Conservation (phyloP, 192 early-diverging fungal genomes). For the Rhizoclosmatium globosum region DNA sequence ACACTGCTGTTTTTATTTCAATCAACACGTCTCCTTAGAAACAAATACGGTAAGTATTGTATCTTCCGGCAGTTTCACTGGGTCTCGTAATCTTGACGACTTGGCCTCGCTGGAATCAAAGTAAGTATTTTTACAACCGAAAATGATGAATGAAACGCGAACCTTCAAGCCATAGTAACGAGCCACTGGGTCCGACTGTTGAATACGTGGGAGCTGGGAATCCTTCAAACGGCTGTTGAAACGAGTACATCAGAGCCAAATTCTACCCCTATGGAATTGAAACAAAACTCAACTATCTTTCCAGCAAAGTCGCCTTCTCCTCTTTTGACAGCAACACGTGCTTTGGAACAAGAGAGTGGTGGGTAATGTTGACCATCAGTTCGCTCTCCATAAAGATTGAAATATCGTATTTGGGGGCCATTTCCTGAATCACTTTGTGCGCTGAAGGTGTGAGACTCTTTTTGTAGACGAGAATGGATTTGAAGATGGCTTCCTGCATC, state of each 20-base stretch:
- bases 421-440: constrained; percentile 78
- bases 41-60: constrained; percentile 96
- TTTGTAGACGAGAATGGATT: constrained; percentile 88
- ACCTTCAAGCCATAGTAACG: constrained; percentile 91
- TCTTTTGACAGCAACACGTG: constrained; percentile 86
- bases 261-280: neutral
- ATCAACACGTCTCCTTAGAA: constrained; percentile 60
- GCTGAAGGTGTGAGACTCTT: constrained; percentile 85
- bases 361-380: constrained; percentile 96
- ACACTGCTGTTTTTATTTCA: no score
- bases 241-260: neutral
- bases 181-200: constrained; percentile 88
- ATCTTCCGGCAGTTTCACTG: constrained; percentile 91
- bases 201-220: constrained; percentile 93
- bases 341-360: constrained; percentile 94
- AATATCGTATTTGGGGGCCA: constrained; percentile 75
- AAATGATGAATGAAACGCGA: constrained; percentile 44
- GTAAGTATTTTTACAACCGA: neutral
- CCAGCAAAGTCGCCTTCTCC: constrained; percentile 90
- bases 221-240: constrained; percentile 84
- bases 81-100: constrained; percentile 95
- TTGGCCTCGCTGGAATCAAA: constrained; percentile 47
- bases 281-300: constrained; percentile 75
- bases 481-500: constrained; percentile 80
- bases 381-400: constrained; percentile 93